Evolutionary conservation across 1,139 yeast species (phyloP).

Genomic region (Yamadazyma oceani): DNA sequence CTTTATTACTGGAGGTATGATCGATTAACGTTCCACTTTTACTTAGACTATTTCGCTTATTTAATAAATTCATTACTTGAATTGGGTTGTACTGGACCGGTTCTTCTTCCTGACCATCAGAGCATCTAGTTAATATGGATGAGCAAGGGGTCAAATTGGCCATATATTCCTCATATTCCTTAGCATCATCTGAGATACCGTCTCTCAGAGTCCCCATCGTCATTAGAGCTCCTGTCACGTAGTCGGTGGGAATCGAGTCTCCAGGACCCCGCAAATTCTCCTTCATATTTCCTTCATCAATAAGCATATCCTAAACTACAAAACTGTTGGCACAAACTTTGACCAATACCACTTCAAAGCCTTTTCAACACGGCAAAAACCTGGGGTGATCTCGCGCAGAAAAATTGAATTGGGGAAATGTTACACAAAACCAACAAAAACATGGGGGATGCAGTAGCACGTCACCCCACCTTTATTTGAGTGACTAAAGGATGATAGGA

Average conservation of each 20-base stretch:
- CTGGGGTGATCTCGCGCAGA: no score
- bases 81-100: conserved; percentile 12
- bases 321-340: no score
- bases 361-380: no score
- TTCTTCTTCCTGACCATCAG: conserved; percentile 5
- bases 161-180: conserved; percentile 8
- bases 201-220: background rate
- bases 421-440: no score
- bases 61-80: conserved; percentile 11
- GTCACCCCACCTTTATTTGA: background rate
- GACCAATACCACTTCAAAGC: no score
- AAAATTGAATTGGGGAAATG: no score
- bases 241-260: no score
- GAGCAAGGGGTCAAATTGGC: conserved; percentile 20
- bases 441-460: no score
- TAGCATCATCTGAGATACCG: background rate
- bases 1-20: background rate
- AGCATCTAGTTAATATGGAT: conserved; percentile 12
- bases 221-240: background rate
- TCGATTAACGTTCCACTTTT: conserved; percentile 18
- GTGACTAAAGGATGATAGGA: background rate
- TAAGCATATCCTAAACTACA: no score
- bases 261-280: no score
- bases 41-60: conserved; percentile 12
- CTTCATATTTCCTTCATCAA: no score